Conservation (phyloP, 176 grass and related monocot species). For the barley (Hordeum vulgare) region DNA sequence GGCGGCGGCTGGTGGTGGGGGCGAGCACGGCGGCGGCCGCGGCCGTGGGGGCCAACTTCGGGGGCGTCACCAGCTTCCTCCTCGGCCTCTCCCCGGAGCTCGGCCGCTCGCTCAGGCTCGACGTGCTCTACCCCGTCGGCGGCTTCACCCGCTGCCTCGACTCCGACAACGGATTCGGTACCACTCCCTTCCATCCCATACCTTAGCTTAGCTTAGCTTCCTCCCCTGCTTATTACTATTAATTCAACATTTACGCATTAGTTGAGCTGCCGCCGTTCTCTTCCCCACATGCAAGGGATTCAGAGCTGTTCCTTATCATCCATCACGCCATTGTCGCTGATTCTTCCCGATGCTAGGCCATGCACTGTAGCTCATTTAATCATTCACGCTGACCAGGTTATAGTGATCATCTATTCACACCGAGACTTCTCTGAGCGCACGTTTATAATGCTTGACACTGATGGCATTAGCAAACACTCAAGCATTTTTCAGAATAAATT, state of each 20-base stretch:
- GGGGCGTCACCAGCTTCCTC: slow-evolving; percentile 81
- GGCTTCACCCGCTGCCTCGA: slow-evolving; percentile 86
- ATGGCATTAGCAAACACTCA: neutral
- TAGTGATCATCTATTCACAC: no score
- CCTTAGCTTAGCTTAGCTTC: no score
- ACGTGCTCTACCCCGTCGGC: slow-evolving; percentile 84
- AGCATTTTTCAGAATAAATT: neutral
- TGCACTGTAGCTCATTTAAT: neutral
- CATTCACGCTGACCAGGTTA: no score
- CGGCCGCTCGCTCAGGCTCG: slow-evolving; percentile 59
- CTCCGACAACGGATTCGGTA: slow-evolving; percentile 65
- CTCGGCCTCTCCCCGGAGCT: slow-evolving; percentile 77
- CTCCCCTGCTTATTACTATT: no score
- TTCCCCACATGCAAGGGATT: no score
- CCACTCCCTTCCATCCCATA: neutral
- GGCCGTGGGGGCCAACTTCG: slow-evolving; percentile 81
- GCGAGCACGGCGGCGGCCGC: slow-evolving; percentile 38
- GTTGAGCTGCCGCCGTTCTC: no score
- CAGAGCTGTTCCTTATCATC: neutral
- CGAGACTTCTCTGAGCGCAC: neutral
- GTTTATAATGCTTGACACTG: neutral
- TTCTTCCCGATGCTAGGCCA: no score
- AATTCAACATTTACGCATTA: no score
- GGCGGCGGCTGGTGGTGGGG: slow-evolving; percentile 61
- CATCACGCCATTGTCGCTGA: neutral